Base-by-base conservation (phyloP, 345 rosid species). In the Linum trigynum region DNA sequence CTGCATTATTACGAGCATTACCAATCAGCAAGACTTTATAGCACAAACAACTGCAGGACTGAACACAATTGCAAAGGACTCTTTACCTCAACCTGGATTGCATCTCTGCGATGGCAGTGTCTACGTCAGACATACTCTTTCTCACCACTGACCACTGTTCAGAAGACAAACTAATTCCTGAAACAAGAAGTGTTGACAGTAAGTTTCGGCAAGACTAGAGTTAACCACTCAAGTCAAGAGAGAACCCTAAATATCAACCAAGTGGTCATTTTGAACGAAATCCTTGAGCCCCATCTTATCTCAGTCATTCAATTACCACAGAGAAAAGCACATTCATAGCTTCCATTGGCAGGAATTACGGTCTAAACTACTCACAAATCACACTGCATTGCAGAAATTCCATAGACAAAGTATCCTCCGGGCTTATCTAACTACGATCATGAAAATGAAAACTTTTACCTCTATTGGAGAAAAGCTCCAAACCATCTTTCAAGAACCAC, bases 111-210 rank as follows among this genome's bases (percentile, higher is more conserved):
- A 90, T 67, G 39, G 82, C 88, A 62, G 76, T 91, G 55, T 89
- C 85, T 68, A 87, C 81, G 9, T 84, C 78, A 69, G 86, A 66
- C 35, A 87, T 60, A 75, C 62, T 82, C 55, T 65, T 74, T 78
- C 76, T 86, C 50, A 90, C 67, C 36, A 75, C 62, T 61, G 71
- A 70, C 91, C 97, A 87, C 60, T 85, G 84, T 16, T 83, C 85
- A 55, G 67, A 55, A 23, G 83, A 37, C 71, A 90, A 70, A 77
- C 68, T 76, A 43, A 86, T 67, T 74, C 91, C 97, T 90, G 71
- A 70, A 48, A 75, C 32, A 23, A 62, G 55, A 61, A 63, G 40
- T 17, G 62, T 57, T 37, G 40, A 64, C 58, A 56, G 66, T 68
- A 38, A 39, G 14, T 5, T 61, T 71, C 51, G 68, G 72, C 16